Evolutionary conservation across 1,284 basidiomycete species (phyloP).

Genomic region (Lentinus polychrous): DNA sequence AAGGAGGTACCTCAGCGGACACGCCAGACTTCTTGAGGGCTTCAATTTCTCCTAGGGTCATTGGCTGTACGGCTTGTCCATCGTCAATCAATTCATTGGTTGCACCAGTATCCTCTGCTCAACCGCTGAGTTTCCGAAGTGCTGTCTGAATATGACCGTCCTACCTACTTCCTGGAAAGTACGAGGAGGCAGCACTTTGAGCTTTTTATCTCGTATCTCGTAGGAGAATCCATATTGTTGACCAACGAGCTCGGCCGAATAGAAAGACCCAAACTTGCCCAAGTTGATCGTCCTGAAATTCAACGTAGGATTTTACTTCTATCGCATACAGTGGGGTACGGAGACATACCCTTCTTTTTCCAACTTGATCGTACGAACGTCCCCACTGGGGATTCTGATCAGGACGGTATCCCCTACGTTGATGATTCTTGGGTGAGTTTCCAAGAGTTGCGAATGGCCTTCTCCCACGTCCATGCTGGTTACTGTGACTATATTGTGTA

Average conservation of each 20-base stretch:
- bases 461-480: conserved; percentile 21
- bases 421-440: conserved; percentile 30
- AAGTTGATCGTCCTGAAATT: conserved; percentile 54
- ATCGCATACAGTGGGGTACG: background rate
- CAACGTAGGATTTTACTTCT: conserved; percentile 12
- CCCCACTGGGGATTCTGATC: conserved; percentile 62
- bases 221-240: conserved; percentile 74
- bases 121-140: conserved; percentile 10
- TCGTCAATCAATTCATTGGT: conserved; percentile 88
- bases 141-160: conserved; percentile 13
- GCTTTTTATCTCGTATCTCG: conserved; percentile 65
- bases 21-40: conserved; percentile 70
- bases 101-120: conserved; percentile 80
- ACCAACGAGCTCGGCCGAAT: conserved; percentile 60
- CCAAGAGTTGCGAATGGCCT: conserved; percentile 16
- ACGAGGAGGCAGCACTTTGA: conserved; percentile 54
- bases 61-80: conserved; percentile 68
- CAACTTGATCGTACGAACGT: conserved; percentile 58
- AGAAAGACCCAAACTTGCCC: conserved; percentile 72
- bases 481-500: conserved; percentile 1
- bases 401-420: conserved; percentile 58
- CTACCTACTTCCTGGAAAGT: conserved; percentile 70
- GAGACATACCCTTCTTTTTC: conserved; percentile 50
- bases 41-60: conserved; percentile 79
- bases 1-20: conserved; percentile 55